Conservation (phyloP, 1,284 basidiomycete genomes). For the Pisolithus thermaeus region DNA sequence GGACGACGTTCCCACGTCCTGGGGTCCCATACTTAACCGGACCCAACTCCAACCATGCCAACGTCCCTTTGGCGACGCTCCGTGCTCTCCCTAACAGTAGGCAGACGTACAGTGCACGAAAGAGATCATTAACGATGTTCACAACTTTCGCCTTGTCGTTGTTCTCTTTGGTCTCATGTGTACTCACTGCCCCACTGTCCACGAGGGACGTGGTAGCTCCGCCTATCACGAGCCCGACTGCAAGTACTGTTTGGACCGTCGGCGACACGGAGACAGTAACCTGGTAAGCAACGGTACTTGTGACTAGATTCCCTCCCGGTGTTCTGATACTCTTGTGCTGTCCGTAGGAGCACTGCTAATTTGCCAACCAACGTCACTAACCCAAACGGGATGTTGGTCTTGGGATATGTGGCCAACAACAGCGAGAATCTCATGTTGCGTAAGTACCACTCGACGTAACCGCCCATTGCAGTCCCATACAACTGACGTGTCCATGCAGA, state of each 20-base stretch:
- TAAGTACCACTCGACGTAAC: constrained; percentile 26
- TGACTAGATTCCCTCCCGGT: neutral
- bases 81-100: neutral
- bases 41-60: neutral
- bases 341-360: constrained; percentile 44
- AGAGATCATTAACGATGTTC: constrained; percentile 14
- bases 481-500: constrained; percentile 27
- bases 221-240: constrained; percentile 50
- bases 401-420: constrained; percentile 43
- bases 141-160: constrained; percentile 13
- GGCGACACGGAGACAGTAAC: constrained; percentile 49
- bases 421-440: constrained; percentile 51
- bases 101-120: neutral
- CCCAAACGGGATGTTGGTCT: constrained; percentile 44
- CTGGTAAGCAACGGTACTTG: constrained; percentile 38
- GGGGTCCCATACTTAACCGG: neutral
- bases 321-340: neutral
- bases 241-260: constrained; percentile 46
- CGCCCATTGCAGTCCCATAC: constrained; percentile 7
- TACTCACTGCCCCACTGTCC: constrained; percentile 32
- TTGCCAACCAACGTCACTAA: constrained; percentile 47
- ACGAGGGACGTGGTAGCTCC: constrained; percentile 50
- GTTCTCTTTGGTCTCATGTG: constrained; percentile 10
- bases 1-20: neutral
- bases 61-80: neutral